Percentiles rank a stretch among this genome's conserved stretches.
Conservation (phyloP, 768 basidiomycete genomes). For the Collybia nuda region DNA sequence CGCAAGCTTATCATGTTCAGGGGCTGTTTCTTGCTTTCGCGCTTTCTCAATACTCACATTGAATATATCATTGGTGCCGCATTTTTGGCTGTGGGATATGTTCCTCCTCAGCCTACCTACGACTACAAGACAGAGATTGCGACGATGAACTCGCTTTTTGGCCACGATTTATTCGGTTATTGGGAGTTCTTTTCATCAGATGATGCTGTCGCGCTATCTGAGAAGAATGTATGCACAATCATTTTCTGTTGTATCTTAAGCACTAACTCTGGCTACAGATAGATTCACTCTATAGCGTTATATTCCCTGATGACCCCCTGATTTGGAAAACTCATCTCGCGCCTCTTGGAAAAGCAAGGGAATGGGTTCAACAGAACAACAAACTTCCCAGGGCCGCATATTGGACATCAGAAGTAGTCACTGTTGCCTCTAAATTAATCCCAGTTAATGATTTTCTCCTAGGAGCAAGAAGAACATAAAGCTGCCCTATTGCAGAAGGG, state of each 20-base stretch:
- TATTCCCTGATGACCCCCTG: conserved; percentile 27
- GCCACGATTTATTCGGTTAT: conserved; percentile 32
- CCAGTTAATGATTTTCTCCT: neutral
- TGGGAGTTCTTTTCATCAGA: conserved; percentile 35
- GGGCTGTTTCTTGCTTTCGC: conserved; percentile 32
- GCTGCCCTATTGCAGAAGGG: conserved; percentile 7
- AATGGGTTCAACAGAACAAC: conserved; percentile 25
- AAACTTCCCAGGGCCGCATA: conserved; percentile 19
- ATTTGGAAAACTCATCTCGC: conserved; percentile 24
- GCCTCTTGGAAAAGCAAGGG: conserved; percentile 24
- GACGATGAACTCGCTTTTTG: conserved; percentile 17
- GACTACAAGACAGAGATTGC: neutral
- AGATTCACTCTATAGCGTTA: conserved; percentile 35
- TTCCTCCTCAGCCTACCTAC: conserved; percentile 20
- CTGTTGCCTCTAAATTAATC: neutral
- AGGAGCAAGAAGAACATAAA: conserved; percentile 11
- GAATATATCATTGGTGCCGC: conserved; percentile 39
- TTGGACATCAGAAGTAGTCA: conserved; percentile 14
- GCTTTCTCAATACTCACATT: conserved; percentile 35
- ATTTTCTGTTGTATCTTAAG: neutral
- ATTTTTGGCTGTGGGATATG: conserved; percentile 37
- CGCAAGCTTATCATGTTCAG: conserved; percentile 19
- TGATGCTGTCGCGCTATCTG: conserved; percentile 30
- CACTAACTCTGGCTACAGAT: conserved; percentile 18
- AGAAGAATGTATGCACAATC: conserved; percentile 29